Base-by-base conservation (phyloP, 225 moss, liverwort and hornwort species). In the Physcomitrellopsis africana region DNA sequence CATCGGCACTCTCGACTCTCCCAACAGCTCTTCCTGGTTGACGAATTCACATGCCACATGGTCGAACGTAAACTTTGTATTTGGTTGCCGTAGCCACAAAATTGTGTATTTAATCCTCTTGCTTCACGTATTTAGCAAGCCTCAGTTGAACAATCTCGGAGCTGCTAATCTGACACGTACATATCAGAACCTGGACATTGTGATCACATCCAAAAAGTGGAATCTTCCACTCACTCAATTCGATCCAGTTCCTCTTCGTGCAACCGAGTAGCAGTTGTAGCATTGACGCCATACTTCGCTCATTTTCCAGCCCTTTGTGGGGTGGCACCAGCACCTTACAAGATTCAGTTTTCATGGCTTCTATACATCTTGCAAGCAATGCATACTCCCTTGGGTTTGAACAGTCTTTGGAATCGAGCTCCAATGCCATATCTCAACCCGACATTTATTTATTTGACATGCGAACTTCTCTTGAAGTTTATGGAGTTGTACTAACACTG, bases 1-100 rank as follows among this genome's bases (percentile, higher is more conserved):
- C 96, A 97, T 97, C 1, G 96, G 94, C 72, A 97, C 80, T 26
- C 96, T 93, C 1, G 96, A 94, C 72, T 94, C 80, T 26, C 96
- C 92, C 8, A 92, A 87, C 41, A 97, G 91, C 71, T 92, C 83
- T 26, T 83, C 93, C 94, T 93, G 94, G 9, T 87, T 80, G 57
- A 94, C 78, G 12, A 84, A 83, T 77, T 94, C 97, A 2, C 97
- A 92, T 7, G 93, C 97, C 24, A 97, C 91, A 63, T 94, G 94
- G 75, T 97, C 94, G 74, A 97, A 97, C 42, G 97, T 97, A 69
- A 88, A 94, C 32, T 94, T 85, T 42, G 93, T 80, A 79, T 97
- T 94, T 10, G 94, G 94, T 59, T 90, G 92, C 22, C 93, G 90
- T 46, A 97, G 87, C 92, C 94, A 97, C 13, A 83, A 87, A 18